Evolutionary conservation across 179 eudicot species (phyloP).

Genomic region (Silene vulgaris): DNA sequence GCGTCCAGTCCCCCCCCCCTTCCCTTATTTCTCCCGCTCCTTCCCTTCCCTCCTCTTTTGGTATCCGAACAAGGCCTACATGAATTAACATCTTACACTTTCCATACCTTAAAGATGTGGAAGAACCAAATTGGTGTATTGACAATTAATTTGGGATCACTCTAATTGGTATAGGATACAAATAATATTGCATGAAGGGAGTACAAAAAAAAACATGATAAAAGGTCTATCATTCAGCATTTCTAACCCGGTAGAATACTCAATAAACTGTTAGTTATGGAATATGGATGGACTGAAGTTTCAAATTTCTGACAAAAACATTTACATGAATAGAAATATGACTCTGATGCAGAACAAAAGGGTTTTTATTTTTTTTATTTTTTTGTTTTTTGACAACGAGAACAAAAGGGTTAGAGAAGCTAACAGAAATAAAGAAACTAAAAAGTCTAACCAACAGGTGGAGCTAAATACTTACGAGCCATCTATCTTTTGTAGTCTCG

Average conservation of each 20-base stretch:
- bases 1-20: no score
- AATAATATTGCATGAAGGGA: no score
- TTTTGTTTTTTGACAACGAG: no score
- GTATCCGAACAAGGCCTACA: background rate
- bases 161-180: background rate
- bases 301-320: background rate
- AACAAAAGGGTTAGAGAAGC: background rate
- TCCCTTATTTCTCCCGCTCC: no score
- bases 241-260: background rate
- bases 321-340: background rate
- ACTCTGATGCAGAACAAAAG: background rate
- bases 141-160: background rate
- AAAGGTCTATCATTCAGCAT: background rate
- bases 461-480: slow-evolving; percentile 57
- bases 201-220: background rate
- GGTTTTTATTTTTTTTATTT: background rate
- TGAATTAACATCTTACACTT: background rate
- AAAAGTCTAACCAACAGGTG: background rate
- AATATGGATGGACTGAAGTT: background rate
- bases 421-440: background rate
- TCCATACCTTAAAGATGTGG: background rate
- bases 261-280: background rate
- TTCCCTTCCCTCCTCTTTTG: no score
- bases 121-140: background rate
- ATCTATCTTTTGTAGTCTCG: slow-evolving; percentile 46